Conservation (phyloP, 768 basidiomycete genomes). For the Lyophyllum semitale region DNA sequence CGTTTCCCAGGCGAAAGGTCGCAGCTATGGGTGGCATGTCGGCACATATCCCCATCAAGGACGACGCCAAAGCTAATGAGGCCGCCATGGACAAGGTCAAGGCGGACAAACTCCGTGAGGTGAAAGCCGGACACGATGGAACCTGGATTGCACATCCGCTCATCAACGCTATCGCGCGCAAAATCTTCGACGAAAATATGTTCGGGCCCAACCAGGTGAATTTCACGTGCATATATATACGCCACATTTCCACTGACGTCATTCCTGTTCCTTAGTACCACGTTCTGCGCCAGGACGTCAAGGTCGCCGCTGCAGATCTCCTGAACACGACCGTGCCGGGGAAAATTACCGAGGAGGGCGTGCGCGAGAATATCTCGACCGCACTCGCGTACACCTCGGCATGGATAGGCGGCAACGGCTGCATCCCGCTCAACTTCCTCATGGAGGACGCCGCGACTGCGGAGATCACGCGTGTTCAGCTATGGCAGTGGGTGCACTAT, state of each 20-base stretch:
- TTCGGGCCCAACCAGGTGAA: conserved; percentile 91
- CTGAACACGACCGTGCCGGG: conserved; percentile 83
- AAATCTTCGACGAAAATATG: conserved; percentile 94
- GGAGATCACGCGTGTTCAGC: conserved; percentile 95
- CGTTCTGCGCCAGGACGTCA: conserved; percentile 88
- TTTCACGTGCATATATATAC: not conserved
- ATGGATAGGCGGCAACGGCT: conserved; percentile 97
- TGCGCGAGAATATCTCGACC: conserved; percentile 85
- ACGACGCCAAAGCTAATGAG: conserved; percentile 89
- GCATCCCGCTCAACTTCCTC: conserved; percentile 93
- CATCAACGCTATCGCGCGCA: conserved; percentile 86
- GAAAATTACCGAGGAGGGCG: conserved; percentile 83
- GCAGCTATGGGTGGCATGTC: conserved; percentile 99
- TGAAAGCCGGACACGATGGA: conserved; percentile 94
- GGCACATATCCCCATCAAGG: conserved; percentile 99
- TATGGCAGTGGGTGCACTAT: conserved; percentile 98
- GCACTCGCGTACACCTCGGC: conserved; percentile 90
- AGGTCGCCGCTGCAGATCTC: conserved; percentile 83
- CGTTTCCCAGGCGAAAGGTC: conserved; percentile 83
- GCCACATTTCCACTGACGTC: not conserved
- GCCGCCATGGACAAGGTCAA: conserved; percentile 92
- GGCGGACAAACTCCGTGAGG: conserved; percentile 94
- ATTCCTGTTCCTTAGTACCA: conserved; percentile 89
- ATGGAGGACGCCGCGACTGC: conserved; percentile 99
- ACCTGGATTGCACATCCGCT: conserved; percentile 99